Evolutionary conservation across 2,329 filamentous ascomycete species (phyloP).

Genomic region (Diaporthe caulivora): DNA sequence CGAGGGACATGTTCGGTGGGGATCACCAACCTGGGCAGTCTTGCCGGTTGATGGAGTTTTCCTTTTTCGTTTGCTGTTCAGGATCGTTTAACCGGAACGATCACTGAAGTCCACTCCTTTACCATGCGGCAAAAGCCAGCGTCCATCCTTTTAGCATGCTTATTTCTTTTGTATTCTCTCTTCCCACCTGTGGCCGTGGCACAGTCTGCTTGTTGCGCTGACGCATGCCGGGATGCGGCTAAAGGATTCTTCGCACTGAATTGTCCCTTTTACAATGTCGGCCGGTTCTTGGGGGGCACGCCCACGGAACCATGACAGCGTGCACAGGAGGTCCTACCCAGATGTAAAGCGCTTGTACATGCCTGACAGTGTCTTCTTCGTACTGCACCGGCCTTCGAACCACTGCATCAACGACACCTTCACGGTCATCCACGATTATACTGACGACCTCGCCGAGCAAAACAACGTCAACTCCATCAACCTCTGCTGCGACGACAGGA

Average conservation of each 20-base stretch:
- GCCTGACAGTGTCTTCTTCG: background rate
- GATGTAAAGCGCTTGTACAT: conserved; percentile 9
- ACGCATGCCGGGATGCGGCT: background rate
- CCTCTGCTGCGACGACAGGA: background rate
- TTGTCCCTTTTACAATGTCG: background rate
- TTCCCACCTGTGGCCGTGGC: background rate
- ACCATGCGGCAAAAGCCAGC: background rate
- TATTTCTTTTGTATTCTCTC: background rate
- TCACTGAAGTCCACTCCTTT: background rate
- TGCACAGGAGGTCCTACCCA: background rate
- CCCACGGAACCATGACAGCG: background rate
- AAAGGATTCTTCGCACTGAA: background rate
- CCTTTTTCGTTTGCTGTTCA: too few relatives aligned
- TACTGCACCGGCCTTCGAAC: background rate
- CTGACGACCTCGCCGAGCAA: background rate
- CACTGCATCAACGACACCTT: background rate
- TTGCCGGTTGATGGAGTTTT: too few relatives aligned
- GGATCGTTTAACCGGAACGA: too few relatives aligned
- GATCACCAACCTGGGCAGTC: too few relatives aligned
- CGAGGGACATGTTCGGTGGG: too few relatives aligned
- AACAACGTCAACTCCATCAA: background rate
- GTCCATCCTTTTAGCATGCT: background rate
- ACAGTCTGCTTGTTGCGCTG: background rate
- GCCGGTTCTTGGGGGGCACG: background rate
- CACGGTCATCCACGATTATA: background rate